phyloP scores from a whole-genome alignment of 2,329 filamentous ascomycete species.

The Stemphylium beticola region DNA sequence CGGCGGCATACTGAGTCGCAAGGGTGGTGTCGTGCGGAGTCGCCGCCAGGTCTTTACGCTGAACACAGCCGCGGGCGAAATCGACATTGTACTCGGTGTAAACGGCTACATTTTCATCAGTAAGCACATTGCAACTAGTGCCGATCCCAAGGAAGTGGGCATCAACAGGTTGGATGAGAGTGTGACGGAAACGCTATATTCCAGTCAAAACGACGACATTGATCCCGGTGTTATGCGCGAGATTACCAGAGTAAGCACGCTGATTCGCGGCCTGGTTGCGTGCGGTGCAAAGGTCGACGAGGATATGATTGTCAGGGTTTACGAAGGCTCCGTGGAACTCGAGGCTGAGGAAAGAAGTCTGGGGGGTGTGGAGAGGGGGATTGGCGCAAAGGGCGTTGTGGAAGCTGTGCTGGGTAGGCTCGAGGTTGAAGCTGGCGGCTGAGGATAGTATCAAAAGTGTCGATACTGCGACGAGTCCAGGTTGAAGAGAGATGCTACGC shows the following conservation, averaged over 20 bases:
- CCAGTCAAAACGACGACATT: slow-evolving; percentile 91
- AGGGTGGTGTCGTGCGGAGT: slow-evolving; percentile 79
- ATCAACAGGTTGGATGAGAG: slow-evolving; percentile 89
- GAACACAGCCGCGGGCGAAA: slow-evolving; percentile 65
- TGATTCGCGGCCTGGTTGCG: slow-evolving; percentile 83
- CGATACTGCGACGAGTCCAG: too few relatives aligned
- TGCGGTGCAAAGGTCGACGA: slow-evolving; percentile 86
- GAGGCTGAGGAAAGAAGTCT: slow-evolving; percentile 66
- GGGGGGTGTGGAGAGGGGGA: slow-evolving; percentile 52
- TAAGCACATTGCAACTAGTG: slow-evolving; percentile 72
- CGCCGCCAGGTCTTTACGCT: slow-evolving; percentile 86
- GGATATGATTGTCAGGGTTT: slow-evolving; percentile 82
- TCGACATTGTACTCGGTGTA: slow-evolving; percentile 89
- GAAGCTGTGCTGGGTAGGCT: slow-evolving; percentile 38
- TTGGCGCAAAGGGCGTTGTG: slow-evolving; percentile 42
- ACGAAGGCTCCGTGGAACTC: slow-evolving; percentile 80
- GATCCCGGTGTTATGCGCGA: slow-evolving; percentile 78
- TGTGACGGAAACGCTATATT: slow-evolving; percentile 86
- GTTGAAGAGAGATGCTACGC: too few relatives aligned
- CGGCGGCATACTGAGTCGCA: slow-evolving; percentile 58
- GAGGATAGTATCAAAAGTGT: background rate
- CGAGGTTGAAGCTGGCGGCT: slow-evolving; percentile 33
- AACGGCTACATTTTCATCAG: slow-evolving; percentile 98
- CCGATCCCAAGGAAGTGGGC: slow-evolving; percentile 61
- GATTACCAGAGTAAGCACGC: slow-evolving; percentile 82